phyloP scores from a whole-genome alignment of 2,329 filamentous ascomycete genomes.

The Monosporascus sp. region DNA sequence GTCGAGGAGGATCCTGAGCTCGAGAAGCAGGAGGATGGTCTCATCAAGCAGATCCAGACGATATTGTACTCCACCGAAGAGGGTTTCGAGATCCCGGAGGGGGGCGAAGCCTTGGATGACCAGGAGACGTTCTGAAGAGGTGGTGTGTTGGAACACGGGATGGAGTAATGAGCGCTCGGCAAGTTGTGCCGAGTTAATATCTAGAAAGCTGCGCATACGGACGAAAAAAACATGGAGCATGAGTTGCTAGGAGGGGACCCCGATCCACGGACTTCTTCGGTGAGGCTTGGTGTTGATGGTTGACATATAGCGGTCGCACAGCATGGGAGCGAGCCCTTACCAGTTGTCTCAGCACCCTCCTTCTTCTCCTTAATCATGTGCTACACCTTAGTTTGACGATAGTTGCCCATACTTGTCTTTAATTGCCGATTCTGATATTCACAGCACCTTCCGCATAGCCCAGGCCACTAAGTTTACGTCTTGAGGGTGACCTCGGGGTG shows the following conservation, averaged over 20 bases:
- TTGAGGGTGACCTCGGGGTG: neutral
- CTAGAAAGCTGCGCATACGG: neutral
- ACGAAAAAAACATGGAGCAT: neutral
- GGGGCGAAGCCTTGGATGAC: constrained; percentile 66
- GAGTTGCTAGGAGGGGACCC: neutral
- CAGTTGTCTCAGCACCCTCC: neutral
- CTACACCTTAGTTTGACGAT: constrained; percentile 1
- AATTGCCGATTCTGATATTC: neutral
- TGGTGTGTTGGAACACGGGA: neutral
- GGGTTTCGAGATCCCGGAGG: constrained; percentile 83
- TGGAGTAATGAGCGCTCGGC: constrained; percentile 11
- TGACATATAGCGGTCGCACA: neutral
- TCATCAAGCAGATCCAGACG: constrained; percentile 93
- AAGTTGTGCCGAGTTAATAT: neutral
- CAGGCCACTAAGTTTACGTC: neutral
- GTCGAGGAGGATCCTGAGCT: constrained; percentile 89
- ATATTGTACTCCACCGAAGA: constrained; percentile 97
- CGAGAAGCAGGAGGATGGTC: constrained; percentile 86
- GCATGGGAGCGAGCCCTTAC: neutral
- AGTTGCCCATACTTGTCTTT: constrained; percentile 5
- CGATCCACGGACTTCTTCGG: no score
- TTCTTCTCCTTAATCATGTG: neutral
- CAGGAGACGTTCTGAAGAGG: constrained; percentile 69
- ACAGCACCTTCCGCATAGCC: neutral
- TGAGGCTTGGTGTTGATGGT: neutral